Percentiles rank a stretch among this genome's conserved stretches.
phyloP scores from a whole-genome alignment of 140 eudicot species.

The Cichorium intybus region DNA sequence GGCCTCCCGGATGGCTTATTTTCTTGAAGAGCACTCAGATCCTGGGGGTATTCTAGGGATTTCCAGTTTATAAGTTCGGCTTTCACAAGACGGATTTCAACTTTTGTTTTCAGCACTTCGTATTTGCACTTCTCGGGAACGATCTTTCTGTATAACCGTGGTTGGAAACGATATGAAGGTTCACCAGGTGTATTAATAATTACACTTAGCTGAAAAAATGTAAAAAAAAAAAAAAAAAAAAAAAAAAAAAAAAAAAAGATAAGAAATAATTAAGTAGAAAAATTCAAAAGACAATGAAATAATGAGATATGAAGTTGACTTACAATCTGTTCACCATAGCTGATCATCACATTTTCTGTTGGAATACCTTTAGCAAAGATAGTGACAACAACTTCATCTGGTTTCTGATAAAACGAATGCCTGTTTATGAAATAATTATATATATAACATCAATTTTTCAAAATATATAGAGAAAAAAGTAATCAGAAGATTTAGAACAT shows the following conservation, averaged over 20 bases:
- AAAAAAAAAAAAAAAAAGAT: not conserved
- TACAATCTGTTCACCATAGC: conserved; percentile 39
- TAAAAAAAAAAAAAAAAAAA: too few relatives aligned
- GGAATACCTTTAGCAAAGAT: conserved; percentile 39
- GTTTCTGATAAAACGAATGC: conserved; percentile 41
- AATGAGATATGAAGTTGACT: not conserved
- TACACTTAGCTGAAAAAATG: conserved; percentile 30
- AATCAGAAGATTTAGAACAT: not conserved
- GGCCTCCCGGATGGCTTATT: too few relatives aligned
- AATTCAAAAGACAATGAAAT: not conserved
- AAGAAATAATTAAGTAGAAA: not conserved
- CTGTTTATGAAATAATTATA: not conserved
- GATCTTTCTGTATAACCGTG: conserved; percentile 37
- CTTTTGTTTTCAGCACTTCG: conserved; percentile 38
- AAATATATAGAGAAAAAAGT: not conserved
- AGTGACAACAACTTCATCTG: conserved; percentile 38
- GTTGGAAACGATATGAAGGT: conserved; percentile 27
- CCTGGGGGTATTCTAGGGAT: conserved; percentile 36
- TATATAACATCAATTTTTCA: not conserved
- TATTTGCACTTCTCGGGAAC: conserved; percentile 36
- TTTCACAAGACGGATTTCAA: conserved; percentile 38
- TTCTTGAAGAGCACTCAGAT: not conserved
- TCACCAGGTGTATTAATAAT: conserved; percentile 33
- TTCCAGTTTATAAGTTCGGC: conserved; percentile 38
- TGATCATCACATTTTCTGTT: conserved; percentile 17